Conservation (phyloP, 495 filamentous ascomycete species). For the Lophium mytilinum region DNA sequence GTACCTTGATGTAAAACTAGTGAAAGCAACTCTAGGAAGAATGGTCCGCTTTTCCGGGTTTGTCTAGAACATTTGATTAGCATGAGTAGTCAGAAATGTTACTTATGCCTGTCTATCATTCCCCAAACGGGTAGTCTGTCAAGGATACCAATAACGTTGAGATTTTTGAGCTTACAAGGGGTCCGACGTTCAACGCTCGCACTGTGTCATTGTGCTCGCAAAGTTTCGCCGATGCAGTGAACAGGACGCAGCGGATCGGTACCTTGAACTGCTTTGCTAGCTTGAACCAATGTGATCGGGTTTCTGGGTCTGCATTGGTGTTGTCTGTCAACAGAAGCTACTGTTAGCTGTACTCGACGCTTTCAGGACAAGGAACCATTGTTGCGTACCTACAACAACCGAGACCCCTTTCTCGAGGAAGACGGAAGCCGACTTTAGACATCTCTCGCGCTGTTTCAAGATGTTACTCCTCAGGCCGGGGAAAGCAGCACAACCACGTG, state of each 20-base stretch:
- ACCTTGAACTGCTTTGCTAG: conserved; percentile 61
- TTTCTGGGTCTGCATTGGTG: conserved; percentile 77
- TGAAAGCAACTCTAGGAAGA: conserved; percentile 75
- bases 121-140: not conserved
- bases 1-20: conserved; percentile 59
- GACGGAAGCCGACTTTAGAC: conserved; percentile 66
- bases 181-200: conserved; percentile 56
- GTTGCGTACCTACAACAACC: conserved; percentile 59
- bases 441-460: conserved; percentile 60
- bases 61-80: conserved; percentile 38
- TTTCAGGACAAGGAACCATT: not conserved
- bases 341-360: not conserved
- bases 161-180: conserved; percentile 33
- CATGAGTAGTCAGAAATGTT: not conserved
- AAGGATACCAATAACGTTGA: conserved; percentile 15
- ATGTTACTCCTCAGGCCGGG: conserved; percentile 24
- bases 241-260: conserved; percentile 79
- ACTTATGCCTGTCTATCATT: not conserved
- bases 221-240: conserved; percentile 60
- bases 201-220: conserved; percentile 89
- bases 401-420: conserved; percentile 55
- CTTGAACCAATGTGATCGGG: conserved; percentile 63
- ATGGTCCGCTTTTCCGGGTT: conserved; percentile 73
- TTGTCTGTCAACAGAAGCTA: conserved; percentile 55
- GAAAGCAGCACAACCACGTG: conserved; percentile 7